phyloP scores from a whole-genome alignment of 495 filamentous ascomycete genomes.

The Parmelia sp. region DNA sequence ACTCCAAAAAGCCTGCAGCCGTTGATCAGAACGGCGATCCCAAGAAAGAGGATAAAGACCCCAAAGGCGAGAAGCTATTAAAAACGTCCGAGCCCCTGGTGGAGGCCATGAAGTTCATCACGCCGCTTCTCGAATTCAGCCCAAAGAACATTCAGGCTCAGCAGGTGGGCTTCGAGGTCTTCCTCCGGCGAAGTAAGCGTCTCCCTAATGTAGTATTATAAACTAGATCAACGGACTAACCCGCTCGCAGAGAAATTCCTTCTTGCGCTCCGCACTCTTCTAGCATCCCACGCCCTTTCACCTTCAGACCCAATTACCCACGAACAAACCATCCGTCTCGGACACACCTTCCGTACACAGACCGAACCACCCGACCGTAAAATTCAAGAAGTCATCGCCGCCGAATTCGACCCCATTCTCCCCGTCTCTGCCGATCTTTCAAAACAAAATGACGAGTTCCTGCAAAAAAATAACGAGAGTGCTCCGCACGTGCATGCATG shows the following conservation, averaged over 20 bases:
- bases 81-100: conserved; percentile 75
- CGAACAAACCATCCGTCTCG: conserved; percentile 45
- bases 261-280: conserved; percentile 77
- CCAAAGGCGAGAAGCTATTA: conserved; percentile 68
- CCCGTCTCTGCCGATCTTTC: conserved; percentile 49
- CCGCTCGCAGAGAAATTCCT: conserved; percentile 62
- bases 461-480: conserved; percentile 56
- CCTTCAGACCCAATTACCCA: conserved; percentile 68
- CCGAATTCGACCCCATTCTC: conserved; percentile 55
- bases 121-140: conserved; percentile 69
- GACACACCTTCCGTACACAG: conserved; percentile 53
- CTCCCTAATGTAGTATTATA: not conserved
- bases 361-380: conserved; percentile 52
- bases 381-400: conserved; percentile 58
- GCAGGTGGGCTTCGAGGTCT: conserved; percentile 83
- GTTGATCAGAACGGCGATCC: conserved; percentile 45
- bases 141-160: conserved; percentile 80
- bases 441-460: conserved; percentile 63
- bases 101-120: conserved; percentile 82
- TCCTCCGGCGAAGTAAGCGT: conserved; percentile 65
- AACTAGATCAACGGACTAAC: not conserved
- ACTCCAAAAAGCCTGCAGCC: conserved; percentile 47
- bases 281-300: conserved; percentile 63
- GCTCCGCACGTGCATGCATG: conserved; percentile 56
- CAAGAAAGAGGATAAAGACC: conserved; percentile 84